phyloP scores from a whole-genome alignment of 345 rosid species.

The Citrus sinensis region DNA sequence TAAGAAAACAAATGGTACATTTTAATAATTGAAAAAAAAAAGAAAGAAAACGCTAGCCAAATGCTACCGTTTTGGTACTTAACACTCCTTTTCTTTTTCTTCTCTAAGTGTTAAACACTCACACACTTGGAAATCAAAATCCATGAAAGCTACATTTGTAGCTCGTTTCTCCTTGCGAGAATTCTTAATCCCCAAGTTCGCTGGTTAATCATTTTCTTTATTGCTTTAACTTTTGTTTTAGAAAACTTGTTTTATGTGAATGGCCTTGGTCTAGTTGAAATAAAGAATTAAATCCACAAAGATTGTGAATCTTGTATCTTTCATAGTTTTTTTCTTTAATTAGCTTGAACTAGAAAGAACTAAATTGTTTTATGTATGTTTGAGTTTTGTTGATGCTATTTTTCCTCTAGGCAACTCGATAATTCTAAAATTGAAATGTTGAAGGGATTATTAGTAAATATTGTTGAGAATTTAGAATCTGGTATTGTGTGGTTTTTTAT shows the following conservation, averaged over 20 bases:
- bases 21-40: too few relatives aligned
- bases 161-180: too few relatives aligned
- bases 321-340: neutral
- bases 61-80: too few relatives aligned
- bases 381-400: neutral
- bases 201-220: too few relatives aligned
- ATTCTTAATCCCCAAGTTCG: too few relatives aligned
- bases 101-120: too few relatives aligned
- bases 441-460: neutral
- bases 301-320: neutral
- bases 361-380: neutral
- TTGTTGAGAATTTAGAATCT: neutral
- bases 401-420: neutral
- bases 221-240: neutral
- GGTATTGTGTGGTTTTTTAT: neutral
- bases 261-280: neutral
- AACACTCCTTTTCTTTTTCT: too few relatives aligned
- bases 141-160: too few relatives aligned
- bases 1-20: too few relatives aligned
- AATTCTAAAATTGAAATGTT: neutral
- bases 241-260: neutral
- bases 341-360: neutral
- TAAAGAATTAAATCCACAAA: neutral
- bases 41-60: too few relatives aligned
- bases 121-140: too few relatives aligned